Base-by-base conservation (phyloP, 345 rosid species). In the Eucalyptus viminalis region DNA sequence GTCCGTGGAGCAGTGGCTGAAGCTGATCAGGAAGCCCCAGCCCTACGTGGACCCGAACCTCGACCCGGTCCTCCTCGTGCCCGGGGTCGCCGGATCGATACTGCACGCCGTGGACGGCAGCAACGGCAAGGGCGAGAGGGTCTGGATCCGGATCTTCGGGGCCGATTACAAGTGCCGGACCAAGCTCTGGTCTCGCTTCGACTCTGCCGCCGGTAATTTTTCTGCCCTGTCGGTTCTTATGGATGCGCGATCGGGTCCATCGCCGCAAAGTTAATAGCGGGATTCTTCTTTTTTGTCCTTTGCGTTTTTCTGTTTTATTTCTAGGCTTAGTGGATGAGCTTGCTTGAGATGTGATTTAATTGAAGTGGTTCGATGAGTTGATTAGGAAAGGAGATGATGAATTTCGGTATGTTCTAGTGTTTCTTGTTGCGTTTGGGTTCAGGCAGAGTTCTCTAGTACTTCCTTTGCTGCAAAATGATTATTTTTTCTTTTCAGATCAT, bases 141-240 rank as follows among this genome's bases (percentile, higher is more conserved):
- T 97, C 88, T 97, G 99, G 99, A 95, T 97, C 62, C 96, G 99
- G 86, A 96, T 97, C 86, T 91, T 97, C 47, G 93, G 91, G 31
- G 99, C 99, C 1, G 99, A 97, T 91, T 94, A 93, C 49, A 94
- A 92, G 92, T 95, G 92, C 76, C 92, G 98, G 17, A 94, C 95
- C 25, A 97, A 97, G 94, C 97, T 97, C 86, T 97, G 99, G 99
- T 97, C 99, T 88, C 95, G 95, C 8, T 96, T 96, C 72, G 97
- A 97, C 89, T 97, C 99, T 92, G 91, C 95, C 51, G 91, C 97
- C 50, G 99, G 99, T 96, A 86, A 85, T 29, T 8, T 51, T 44
- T 12, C 25, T 21, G 5, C 24, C 2, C 44, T 11, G 19, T 85
- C 24, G 29, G 10, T 40, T 76, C 47, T 50, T 22, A 31, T 5